These are phyloP conservation scores for Ganoderma multipileum DNA, from an alignment of 1,284 basidiomycete species.

Conservation along the genomic window DNA sequence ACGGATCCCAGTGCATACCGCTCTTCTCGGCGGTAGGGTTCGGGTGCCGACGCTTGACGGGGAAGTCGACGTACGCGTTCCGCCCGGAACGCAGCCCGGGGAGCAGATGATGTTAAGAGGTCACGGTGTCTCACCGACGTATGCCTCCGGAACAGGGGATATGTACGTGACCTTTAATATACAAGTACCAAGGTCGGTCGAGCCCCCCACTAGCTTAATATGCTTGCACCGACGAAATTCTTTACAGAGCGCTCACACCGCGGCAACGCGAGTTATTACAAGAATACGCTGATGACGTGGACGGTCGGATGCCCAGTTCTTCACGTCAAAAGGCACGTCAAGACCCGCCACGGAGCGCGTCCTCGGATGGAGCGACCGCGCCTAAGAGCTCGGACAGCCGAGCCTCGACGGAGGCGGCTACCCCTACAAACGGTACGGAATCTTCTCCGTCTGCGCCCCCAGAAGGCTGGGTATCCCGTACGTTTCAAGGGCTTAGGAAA, in stretches of 20 bases:
- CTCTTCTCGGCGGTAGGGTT: conserved; percentile 91
- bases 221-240: conserved; percentile 27
- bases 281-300: conserved; percentile 92
- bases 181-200: conserved; percentile 85
- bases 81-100: conserved; percentile 93
- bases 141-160: conserved; percentile 81
- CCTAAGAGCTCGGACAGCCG: conserved; percentile 24
- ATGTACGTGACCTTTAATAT: conserved; percentile 91
- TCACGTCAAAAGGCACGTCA: conserved; percentile 32
- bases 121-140: conserved; percentile 82
- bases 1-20: conserved; percentile 91
- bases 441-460: conserved; percentile 62
- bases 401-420: conserved; percentile 31
- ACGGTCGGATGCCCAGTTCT: conserved; percentile 58
- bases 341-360: conserved; percentile 16
- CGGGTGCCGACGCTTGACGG: conserved; percentile 96
- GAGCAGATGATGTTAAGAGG: conserved; percentile 96
- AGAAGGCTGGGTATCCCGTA: conserved; percentile 72
- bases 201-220: conserved; percentile 27
- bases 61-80: conserved; percentile 94
- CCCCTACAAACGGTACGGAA: conserved; percentile 75
- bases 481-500: conserved; percentile 69
- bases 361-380: conserved; percentile 29
- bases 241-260: conserved; percentile 75
- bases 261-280: conserved; percentile 90